Base-by-base conservation (phyloP, 2,329 filamentous ascomycete genomes). In the Colletotrichum orbiculare region DNA sequence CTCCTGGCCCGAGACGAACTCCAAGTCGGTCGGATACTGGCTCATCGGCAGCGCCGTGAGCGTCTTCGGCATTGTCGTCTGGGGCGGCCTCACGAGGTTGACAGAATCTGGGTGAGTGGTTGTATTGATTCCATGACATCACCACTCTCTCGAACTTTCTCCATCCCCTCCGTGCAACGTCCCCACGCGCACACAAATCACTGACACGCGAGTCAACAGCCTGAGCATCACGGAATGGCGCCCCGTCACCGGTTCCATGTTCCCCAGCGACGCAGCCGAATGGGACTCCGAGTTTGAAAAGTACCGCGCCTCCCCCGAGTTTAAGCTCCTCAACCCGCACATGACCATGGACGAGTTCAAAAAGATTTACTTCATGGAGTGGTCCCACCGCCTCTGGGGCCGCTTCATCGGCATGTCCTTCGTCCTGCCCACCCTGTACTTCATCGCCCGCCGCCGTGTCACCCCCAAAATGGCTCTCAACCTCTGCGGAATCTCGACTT, bases 291-390 rank as follows among this genome's bases (percentile, higher is more conserved):
- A 98, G 74, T 99, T 98, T 80, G 83, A 89, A 60, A 96, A 96
- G 79, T 99, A 99, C 83, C 90, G 91, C 69, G 88, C 91, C 47
- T 97, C 94, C 17, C 96, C 96, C 67, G 96, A 99, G 79, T 99
- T 95, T 81, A 89, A 92, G 74, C 87, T 94, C 67, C 85, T 99
- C 71, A 99, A 99, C 81, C 91, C 94, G 38, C 88, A 93, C 76
- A 99, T 99, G 96, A 91, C 87, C 38, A 84, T 99, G 61, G 86
- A 89, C 64, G 96, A 99, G 76, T 99, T 98, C 83, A 97, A 98
- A 79, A 91, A 96, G 76, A 99, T 99, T 70, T 99, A 98, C 85
- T 99, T 91, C 78, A 98, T 98, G 96, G 96, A 99, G 83, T 99
- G 96, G 96, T 89, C 90, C 47, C 96, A 99, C 78, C 89, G 96